These are phyloP conservation scores for Nidularia pulvinata DNA, from an alignment of 768 basidiomycete genomes.

Conservation along the genomic window DNA sequence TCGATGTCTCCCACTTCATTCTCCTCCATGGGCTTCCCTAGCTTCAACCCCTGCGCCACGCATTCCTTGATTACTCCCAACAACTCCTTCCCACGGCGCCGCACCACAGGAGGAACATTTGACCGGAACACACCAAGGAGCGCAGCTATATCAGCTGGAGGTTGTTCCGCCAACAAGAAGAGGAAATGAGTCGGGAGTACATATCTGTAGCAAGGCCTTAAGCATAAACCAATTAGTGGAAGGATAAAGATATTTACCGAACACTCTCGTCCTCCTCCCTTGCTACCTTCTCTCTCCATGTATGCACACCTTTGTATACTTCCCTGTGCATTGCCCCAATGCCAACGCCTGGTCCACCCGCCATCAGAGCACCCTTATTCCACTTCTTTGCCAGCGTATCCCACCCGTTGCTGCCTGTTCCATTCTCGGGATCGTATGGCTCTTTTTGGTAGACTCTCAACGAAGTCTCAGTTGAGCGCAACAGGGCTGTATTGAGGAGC, in stretches of 20 bases:
- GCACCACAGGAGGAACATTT: conserved; percentile 59
- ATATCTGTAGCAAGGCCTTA: conserved; percentile 41
- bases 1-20: conserved; percentile 4
- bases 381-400: conserved; percentile 77
- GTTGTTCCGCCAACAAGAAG: conserved; percentile 71
- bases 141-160: conserved; percentile 64
- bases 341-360: conserved; percentile 28
- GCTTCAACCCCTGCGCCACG: conserved; percentile 29
- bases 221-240: neutral
- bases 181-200: conserved; percentile 75
- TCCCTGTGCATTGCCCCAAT: conserved; percentile 45
- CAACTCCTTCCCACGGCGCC: conserved; percentile 62
- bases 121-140: conserved; percentile 60
- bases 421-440: conserved; percentile 63
- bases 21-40: neutral
- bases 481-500: conserved; percentile 64
- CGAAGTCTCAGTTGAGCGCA: conserved; percentile 75
- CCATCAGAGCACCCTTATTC: conserved; percentile 63
- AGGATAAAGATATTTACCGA: conserved; percentile 41
- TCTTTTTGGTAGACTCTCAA: conserved; percentile 72
- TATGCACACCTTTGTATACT: conserved; percentile 73
- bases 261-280: conserved; percentile 87
- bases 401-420: conserved; percentile 75
- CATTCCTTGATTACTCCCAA: conserved; percentile 58
- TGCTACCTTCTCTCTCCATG: conserved; percentile 81